A percentile compares a stretch with the other conserved stretches of the same genome.
phyloP scores from a whole-genome alignment of 2,329 filamentous ascomycete genomes.

The Domatiomyces globalis region DNA sequence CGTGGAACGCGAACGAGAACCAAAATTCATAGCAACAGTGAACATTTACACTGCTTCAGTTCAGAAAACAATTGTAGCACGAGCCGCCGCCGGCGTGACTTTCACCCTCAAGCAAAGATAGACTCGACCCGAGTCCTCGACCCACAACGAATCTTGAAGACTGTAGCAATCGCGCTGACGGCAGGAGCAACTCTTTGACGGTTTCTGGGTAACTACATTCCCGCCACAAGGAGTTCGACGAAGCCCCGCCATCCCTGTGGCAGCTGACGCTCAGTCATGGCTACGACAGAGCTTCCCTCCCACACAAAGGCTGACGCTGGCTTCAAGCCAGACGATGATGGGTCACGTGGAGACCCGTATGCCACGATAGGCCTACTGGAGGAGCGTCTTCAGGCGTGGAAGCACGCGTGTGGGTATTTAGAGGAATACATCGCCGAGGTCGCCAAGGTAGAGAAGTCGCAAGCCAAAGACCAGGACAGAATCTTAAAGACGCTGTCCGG shows the following conservation, averaged over 20 bases:
- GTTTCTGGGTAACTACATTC: background rate
- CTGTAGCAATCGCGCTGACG: background rate
- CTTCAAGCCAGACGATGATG: slow-evolving; percentile 38
- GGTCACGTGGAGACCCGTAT: slow-evolving; percentile 44
- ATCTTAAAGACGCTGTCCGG: slow-evolving; percentile 80
- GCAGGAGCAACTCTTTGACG: background rate
- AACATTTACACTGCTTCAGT: background rate
- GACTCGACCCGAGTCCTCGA: background rate
- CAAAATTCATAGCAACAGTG: background rate
- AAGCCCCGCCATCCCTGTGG: background rate
- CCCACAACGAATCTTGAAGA: too few relatives aligned
- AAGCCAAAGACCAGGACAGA: slow-evolving; percentile 91
- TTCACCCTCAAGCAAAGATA: background rate
- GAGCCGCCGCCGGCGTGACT: background rate
- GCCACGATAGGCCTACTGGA: slow-evolving; percentile 69
- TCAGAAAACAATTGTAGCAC: background rate
- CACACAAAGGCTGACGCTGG: background rate
- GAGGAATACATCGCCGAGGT: slow-evolving; percentile 78
- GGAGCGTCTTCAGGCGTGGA: slow-evolving; percentile 87
- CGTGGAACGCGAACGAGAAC: too few relatives aligned
- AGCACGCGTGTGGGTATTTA: slow-evolving; percentile 79
- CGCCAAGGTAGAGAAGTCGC: slow-evolving; percentile 70
- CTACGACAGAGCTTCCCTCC: background rate
- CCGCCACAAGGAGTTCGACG: background rate
- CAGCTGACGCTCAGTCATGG: background rate